A percentile compares a stretch with the other conserved stretches of the same genome.
phyloP scores from a whole-genome alignment of 495 filamentous ascomycete species.

The Saxispiralis lemnorum region DNA sequence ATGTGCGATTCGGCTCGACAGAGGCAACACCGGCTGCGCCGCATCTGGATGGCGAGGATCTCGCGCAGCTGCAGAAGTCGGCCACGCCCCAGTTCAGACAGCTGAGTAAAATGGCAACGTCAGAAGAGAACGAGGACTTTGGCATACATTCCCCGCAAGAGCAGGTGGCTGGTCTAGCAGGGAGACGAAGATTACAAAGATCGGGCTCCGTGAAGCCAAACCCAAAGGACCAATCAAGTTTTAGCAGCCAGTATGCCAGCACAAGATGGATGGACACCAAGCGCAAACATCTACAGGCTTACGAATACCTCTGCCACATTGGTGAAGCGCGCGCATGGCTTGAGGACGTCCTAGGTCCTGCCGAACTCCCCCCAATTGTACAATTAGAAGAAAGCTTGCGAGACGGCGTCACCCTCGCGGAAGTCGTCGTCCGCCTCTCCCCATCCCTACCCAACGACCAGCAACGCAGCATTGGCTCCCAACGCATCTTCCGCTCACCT shows the following conservation, averaged over 20 bases:
- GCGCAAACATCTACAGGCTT: constrained; percentile 87
- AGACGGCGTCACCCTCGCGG: constrained; percentile 86
- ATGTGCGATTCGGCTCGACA: constrained; percentile 10
- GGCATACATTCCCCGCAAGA: constrained; percentile 52
- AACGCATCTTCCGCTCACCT: constrained; percentile 64
- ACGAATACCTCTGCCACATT: constrained; percentile 98
- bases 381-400: constrained; percentile 83
- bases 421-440: constrained; percentile 82
- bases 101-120: constrained; percentile 60
- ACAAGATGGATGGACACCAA: constrained; percentile 98
- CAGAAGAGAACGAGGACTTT: constrained; percentile 62
- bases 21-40: constrained; percentile 3
- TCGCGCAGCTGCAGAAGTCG: constrained; percentile 63
- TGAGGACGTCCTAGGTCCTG: constrained; percentile 67
- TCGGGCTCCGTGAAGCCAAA: constrained; percentile 20
- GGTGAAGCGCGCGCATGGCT: constrained; percentile 99
- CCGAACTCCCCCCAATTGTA: constrained; percentile 85
- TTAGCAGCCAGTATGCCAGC: constrained; percentile 23
- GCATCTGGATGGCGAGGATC: constrained; percentile 29
- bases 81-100: constrained; percentile 77
- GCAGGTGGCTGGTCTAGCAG: constrained; percentile 74
- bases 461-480: constrained; percentile 9
- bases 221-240: constrained; percentile 4
- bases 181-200: constrained; percentile 65
- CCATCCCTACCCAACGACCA: constrained; percentile 41